These are phyloP conservation scores for Pseudozyma pruni DNA, from an alignment of 1,284 basidiomycete species.

Conservation along the genomic window DNA sequence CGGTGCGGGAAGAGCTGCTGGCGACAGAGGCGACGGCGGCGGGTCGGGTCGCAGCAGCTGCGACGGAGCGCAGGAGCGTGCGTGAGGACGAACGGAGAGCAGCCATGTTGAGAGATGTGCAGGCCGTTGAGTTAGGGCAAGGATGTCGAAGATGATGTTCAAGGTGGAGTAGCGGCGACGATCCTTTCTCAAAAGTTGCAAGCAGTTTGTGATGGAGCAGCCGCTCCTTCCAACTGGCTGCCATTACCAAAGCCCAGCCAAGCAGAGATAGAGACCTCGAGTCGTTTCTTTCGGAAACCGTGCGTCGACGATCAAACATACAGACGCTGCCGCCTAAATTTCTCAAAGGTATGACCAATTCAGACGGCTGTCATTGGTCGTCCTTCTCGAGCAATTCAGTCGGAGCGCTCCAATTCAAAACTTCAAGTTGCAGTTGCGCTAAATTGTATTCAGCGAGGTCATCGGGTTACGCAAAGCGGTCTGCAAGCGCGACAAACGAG, in stretches of 20 bases:
- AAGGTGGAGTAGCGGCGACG: slow-evolving; percentile 4
- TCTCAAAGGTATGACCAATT: slow-evolving; percentile 37
- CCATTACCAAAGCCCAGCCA: slow-evolving; percentile 11
- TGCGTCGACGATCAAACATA: slow-evolving; percentile 21
- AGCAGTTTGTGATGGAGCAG: too few relatives aligned
- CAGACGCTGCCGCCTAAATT: background rate
- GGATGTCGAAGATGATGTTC: background rate
- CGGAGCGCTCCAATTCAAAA: background rate
- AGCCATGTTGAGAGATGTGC: slow-evolving; percentile 27
- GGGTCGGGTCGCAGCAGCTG: slow-evolving; percentile 29
- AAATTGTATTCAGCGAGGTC: slow-evolving; percentile 2
- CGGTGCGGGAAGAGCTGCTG: slow-evolving; percentile 22
- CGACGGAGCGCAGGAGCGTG: slow-evolving; percentile 40
- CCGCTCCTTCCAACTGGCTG: background rate
- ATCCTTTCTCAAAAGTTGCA: background rate
- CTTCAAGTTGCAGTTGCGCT: background rate
- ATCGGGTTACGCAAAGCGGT: background rate
- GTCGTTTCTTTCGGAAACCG: slow-evolving; percentile 8
- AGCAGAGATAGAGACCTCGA: background rate
- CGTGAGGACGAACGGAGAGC: slow-evolving; percentile 48
- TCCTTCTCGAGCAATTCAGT: slow-evolving; percentile 1
- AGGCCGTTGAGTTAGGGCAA: background rate
- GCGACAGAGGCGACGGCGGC: slow-evolving; percentile 30
- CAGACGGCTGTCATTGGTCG: slow-evolving; percentile 45
- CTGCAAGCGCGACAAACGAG: slow-evolving; percentile 5